Conservation (phyloP, 2,329 filamentous ascomycete genomes). For the Colletotrichum noveboracense region DNA sequence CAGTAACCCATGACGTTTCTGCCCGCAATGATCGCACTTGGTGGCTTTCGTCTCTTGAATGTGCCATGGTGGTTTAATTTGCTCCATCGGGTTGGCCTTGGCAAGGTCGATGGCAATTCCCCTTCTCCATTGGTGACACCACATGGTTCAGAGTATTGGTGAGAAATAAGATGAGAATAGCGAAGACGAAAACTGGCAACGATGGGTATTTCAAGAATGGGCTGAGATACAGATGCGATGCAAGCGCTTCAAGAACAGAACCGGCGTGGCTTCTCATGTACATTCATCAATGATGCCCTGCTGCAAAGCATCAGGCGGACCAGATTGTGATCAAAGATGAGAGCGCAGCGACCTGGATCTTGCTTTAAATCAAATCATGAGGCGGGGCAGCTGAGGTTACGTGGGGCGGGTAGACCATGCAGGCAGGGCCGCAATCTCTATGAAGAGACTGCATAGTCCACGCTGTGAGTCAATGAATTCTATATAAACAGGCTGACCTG, state of each 20-base stretch:
- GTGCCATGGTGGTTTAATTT: neutral
- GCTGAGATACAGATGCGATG: neutral
- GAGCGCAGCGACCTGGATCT: neutral
- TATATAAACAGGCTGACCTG: neutral
- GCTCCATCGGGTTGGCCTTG: accelerated
- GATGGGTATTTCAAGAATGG: neutral
- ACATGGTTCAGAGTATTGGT: accelerated
- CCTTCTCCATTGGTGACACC: neutral
- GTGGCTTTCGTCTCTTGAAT: neutral
- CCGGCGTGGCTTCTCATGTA: neutral
- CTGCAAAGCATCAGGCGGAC: too few relatives aligned
- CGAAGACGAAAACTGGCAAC: neutral
- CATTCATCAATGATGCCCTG: neutral
- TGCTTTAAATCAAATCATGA: neutral
- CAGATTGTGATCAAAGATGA: neutral
- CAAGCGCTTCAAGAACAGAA: neutral
- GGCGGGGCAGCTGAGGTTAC: accelerated
- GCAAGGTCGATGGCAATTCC: accelerated
- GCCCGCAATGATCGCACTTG: too few relatives aligned
- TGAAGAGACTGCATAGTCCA: neutral
- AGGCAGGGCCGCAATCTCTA: neutral
- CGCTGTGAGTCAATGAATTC: neutral
- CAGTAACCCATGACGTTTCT: neutral
- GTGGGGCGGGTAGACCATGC: neutral
- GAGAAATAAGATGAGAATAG: neutral